Evolutionary conservation across 495 filamentous ascomycete species (phyloP), one percentile per base, ranked within the genome.

Genomic region (Annulohypoxylon moriforme): DNA sequence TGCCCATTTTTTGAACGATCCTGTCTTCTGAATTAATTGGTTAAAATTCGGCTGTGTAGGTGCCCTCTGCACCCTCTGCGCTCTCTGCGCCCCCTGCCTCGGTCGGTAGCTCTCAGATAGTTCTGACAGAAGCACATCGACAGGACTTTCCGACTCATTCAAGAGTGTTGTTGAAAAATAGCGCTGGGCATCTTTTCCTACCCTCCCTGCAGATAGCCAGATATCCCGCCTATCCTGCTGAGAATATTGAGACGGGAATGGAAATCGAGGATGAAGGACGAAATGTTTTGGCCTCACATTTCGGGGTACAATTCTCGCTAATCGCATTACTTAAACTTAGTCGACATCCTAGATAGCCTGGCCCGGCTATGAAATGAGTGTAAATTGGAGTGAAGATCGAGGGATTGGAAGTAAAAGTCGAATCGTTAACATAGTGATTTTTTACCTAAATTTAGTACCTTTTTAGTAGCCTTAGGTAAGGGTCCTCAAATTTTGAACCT

Each of bases 321-420:
- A 55, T 76, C 74, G 76, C 76, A 78, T 78, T 75, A 76, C 76
- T 76, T 67, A 50, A 47, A 63, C 33, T 46, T 49, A 47, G 44
- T 64, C 29, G 40, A 71, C 71, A 78, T 76, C 40, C 60, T 71
- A 67, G 46, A 46, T 27, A 29, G 29, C 25, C 58, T 49, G 22
- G 14, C 36, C 56, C 11, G 59, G 36, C 16, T 38, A 24, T 47
- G 46, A n/a, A 16, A 24, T 1, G 44, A 33, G 3, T 18, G 7
- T 20, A 56, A 5, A 34, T 20, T 25, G 53, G 36, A 40, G 20
- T 24, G 9, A 25, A 20, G 33, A 58, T 40, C 55, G 31, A 25
- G 29, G 33, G 27, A 13, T 16, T 33, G 4, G 14, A 33, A 55
- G 2, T 9, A 33, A 8, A 18, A 9, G 14, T 44, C 8, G 40